Evolutionary conservation across 225 moss, liverwort and hornwort genomes (phyloP).

Genomic region (Sphagnum tenellum): DNA sequence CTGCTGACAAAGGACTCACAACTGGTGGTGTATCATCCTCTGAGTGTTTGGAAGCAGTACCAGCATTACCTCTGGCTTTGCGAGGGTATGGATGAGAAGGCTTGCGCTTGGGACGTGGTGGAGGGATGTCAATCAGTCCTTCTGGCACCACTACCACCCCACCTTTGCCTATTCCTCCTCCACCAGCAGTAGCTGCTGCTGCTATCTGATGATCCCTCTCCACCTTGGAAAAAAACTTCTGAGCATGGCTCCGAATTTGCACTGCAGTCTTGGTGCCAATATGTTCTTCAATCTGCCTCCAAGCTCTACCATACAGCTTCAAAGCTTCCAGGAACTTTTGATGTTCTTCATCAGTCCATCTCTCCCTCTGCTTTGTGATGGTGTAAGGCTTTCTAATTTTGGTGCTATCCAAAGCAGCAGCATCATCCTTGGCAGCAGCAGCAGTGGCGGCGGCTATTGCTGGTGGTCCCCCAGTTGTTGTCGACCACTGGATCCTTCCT

Average conservation of each 20-base stretch:
- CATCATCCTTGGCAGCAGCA: too few species aligned
- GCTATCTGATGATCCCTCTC: slow-evolving; percentile 34
- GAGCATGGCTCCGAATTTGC: slow-evolving; percentile 62
- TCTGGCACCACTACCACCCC: slow-evolving; percentile 20
- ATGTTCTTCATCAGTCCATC: slow-evolving; percentile 99
- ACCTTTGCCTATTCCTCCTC: slow-evolving; percentile 29
- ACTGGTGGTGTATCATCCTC: slow-evolving; percentile 38
- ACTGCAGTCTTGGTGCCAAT: slow-evolving; percentile 68
- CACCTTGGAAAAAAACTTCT: slow-evolving; percentile 67
- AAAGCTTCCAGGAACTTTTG: slow-evolving; percentile 95
- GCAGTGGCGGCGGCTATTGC: too few species aligned
- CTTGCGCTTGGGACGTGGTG: slow-evolving; percentile 60
- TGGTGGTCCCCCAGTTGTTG: too few species aligned
- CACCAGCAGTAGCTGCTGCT: not conserved
- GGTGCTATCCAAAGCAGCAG: too few species aligned
- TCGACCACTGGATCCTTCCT: too few species aligned
- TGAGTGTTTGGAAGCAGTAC: slow-evolving; percentile 18
- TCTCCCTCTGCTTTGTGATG: slow-evolving; percentile 97
- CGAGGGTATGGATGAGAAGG: slow-evolving; percentile 60
- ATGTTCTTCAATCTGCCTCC: slow-evolving; percentile 66
- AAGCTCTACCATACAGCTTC: slow-evolving; percentile 74
- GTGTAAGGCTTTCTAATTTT: slow-evolving; percentile 98
- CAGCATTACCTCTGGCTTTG: slow-evolving; percentile 36
- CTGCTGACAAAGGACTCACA: slow-evolving; percentile 29
- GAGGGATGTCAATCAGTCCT: slow-evolving; percentile 49